A percentile compares a stretch with the other conserved stretches of the same genome.
These are phyloP conservation scores for Leucocoprinus leucothites DNA, from an alignment of 768 basidiomycete genomes.

Conservation along the genomic window DNA sequence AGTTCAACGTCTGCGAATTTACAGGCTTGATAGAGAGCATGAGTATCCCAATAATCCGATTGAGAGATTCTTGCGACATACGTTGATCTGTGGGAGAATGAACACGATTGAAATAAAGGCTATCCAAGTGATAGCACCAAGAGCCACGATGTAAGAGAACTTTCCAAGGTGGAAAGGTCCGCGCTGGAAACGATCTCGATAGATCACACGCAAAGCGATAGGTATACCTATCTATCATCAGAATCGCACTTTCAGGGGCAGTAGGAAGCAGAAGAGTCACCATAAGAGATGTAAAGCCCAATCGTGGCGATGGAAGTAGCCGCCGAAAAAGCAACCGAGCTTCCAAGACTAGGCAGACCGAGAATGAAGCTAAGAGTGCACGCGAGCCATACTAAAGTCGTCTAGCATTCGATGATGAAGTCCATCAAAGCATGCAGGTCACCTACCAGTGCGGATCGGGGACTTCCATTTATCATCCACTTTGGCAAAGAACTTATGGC, in stretches of 20 bases:
- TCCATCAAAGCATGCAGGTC: conserved; percentile 42
- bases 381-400: conserved; percentile 67
- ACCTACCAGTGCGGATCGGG: conserved; percentile 42
- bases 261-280: conserved; percentile 22
- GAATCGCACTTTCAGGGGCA: neutral
- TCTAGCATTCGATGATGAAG: neutral
- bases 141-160: conserved; percentile 59
- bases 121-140: conserved; percentile 64
- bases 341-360: conserved; percentile 70
- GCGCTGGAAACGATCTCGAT: conserved; percentile 53
- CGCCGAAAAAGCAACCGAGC: conserved; percentile 64
- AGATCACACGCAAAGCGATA: conserved; percentile 63
- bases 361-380: conserved; percentile 74
- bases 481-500: conserved; percentile 61
- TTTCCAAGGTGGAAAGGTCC: conserved; percentile 72
- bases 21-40: conserved; percentile 47
- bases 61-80: conserved; percentile 21
- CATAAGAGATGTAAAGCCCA: conserved; percentile 75
- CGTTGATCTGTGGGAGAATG: conserved; percentile 67
- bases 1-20: conserved; percentile 69
- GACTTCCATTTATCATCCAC: conserved; percentile 57
- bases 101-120: conserved; percentile 70
- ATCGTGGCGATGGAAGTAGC: conserved; percentile 68
- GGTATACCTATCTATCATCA: conserved; percentile 47
- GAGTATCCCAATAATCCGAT: neutral